Percentiles rank a stretch among this genome's conserved stretches.
Evolutionary conservation across 2,329 filamentous ascomycete genomes (phyloP).

Genomic region (Xylariaceae sp.): DNA sequence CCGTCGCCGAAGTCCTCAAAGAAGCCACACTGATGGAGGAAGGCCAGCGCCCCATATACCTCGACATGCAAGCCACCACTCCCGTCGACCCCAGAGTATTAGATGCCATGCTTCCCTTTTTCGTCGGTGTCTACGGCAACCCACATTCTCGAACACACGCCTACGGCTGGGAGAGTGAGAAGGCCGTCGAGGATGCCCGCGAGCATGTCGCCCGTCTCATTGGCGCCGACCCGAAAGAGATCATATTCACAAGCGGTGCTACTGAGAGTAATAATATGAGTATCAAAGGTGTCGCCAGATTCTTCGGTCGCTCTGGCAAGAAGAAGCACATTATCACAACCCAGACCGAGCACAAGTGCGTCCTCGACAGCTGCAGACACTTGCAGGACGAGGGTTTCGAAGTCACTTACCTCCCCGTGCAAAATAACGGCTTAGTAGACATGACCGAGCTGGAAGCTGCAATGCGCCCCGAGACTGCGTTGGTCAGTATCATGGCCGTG

Average conservation of each 20-base stretch:
- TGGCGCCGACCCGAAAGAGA: conserved; percentile 93
- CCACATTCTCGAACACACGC: conserved; percentile 96
- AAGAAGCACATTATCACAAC: conserved; percentile 98
- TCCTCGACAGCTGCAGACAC: conserved; percentile 94
- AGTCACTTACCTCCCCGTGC: conserved; percentile 92
- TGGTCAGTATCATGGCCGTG: conserved; percentile 97
- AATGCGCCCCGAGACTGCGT: conserved; percentile 82
- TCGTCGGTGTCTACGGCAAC: conserved; percentile 91
- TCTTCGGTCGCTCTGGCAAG: conserved; percentile 89
- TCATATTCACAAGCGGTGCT: conserved; percentile 96
- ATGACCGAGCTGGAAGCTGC: conserved; percentile 82
- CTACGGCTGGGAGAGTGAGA: conserved; percentile 98
- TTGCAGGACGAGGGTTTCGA: conserved; percentile 95
- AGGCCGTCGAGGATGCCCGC: conserved; percentile 84
- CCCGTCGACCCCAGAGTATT: conserved; percentile 91
- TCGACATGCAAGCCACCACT: conserved; percentile 97
- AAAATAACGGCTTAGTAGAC: conserved; percentile 78
- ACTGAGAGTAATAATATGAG: conserved; percentile 99
- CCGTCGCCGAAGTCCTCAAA: conserved; percentile 82
- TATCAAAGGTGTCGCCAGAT: conserved; percentile 94
- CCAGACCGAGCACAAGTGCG: conserved; percentile 98
- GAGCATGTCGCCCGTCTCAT: conserved; percentile 81
- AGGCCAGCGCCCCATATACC: conserved; percentile 89
- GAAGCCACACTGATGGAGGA: conserved; percentile 91
- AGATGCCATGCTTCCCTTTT: conserved; percentile 94